Evolutionary conservation across 495 filamentous ascomycete species (phyloP).

Genomic region (Penicillium cosmopolitanum): DNA sequence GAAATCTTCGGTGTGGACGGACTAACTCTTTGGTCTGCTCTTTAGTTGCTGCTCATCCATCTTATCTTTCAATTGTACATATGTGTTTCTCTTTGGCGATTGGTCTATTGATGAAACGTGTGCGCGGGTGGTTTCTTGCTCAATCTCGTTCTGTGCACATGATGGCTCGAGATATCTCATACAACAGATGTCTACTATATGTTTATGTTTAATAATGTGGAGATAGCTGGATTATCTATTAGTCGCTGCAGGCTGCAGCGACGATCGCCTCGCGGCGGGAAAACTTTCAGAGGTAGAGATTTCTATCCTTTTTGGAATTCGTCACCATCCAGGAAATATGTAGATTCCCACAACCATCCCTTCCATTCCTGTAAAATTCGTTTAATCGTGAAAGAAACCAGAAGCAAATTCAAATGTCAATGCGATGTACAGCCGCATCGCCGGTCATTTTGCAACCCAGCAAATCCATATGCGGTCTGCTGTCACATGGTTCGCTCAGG

Average conservation of each 20-base stretch:
- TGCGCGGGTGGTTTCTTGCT: not conserved
- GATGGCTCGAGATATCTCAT: not conserved
- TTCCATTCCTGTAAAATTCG: conserved; percentile 19
- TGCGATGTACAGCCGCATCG: not conserved
- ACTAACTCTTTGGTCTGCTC: conserved; percentile 46
- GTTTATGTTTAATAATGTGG: not conserved
- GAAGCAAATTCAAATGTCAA: no score
- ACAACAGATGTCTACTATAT: not conserved
- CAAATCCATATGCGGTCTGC: not conserved
- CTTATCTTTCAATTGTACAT: conserved; percentile 19
- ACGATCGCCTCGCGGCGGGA: not conserved
- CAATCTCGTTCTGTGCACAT: not conserved
- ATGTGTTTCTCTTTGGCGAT: conserved; percentile 4
- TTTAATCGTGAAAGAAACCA: conserved; percentile 24
- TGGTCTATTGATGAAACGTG: not conserved
- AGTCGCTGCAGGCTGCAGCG: conserved; percentile 1
- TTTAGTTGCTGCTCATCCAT: not conserved
- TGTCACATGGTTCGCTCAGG: not conserved
- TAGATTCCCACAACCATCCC: conserved; percentile 3
- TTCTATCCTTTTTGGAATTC: conserved; percentile 1
- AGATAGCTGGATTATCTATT: conserved; percentile 1
- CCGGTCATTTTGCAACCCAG: not conserved
- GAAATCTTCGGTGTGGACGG: conserved; percentile 81
- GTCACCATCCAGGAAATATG: conserved; percentile 6
- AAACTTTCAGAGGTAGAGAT: not conserved